Base-by-base conservation (phyloP, 2,329 filamentous ascomycete species). In the Diaporthe sp. region DNA sequence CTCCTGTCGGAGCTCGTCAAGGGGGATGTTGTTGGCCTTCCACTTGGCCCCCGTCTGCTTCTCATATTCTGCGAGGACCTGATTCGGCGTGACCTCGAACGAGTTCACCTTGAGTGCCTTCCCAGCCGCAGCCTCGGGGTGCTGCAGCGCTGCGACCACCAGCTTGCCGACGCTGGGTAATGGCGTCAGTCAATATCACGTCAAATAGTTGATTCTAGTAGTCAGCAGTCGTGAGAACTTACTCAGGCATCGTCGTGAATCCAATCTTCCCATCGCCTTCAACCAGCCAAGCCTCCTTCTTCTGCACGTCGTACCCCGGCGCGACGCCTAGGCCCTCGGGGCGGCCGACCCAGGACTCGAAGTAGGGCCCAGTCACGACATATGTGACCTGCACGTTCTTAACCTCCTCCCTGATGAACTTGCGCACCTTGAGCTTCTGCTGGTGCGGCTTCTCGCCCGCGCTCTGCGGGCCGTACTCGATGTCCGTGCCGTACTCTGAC, bases 171-270 rank as follows among this genome's bases (percentile, higher is more conserved):
- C 92, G 79, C 91, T 93, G 67, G 7, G 15, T 22, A 37, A 47
- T 13, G n/a, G 65, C 49, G n/a, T 55, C 47, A 70, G 65, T 17
- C 31, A 22, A 17, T 10, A 53, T 22, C 72, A 39, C 2, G 20
- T 58, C 13, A 22, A 15, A 61, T 55, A 15, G 20, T 17, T 10
- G 2, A n/a, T n/a, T 13, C 49, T 6, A 39, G 49, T n/a, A 6
- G 63, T 37, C 12, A 15, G 31, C 1, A 7, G 31, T 9, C 28
- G 31, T 31, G 10, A 2, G 13, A 20, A 87, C 90, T 85, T 84
- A 93, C 92, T 95, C 94, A 31, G 86, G 85, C 90, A 94, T 94
- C 2, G 91, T 93, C 3, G 92, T 94, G 79, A 95, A 90, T 49
- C 91, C 92, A 76, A 95, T 87, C 76, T 85, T 88, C 28, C 88